Evolutionary conservation across 2,329 filamentous ascomycete species (phyloP).

Genomic region (Herpotrichia juniperi): DNA sequence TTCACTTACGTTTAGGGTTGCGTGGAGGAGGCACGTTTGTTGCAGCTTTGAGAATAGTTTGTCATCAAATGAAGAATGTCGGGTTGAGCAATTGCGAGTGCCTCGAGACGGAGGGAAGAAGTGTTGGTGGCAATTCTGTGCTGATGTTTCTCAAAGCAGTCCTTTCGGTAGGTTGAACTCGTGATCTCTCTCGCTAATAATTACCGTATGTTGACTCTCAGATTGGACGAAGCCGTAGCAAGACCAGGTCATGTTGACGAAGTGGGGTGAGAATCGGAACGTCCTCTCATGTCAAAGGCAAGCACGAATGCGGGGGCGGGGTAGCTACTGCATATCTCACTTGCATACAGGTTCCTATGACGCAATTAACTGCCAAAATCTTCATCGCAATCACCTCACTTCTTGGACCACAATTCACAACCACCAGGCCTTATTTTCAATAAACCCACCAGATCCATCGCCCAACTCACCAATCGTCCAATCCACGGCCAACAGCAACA

Average conservation of each 20-base stretch:
- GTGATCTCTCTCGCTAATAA: too few species aligned
- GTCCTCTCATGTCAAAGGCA: neutral
- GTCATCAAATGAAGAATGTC: neutral
- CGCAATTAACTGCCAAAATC: conserved; percentile 2
- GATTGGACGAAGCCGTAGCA: too few species aligned
- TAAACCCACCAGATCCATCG: neutral
- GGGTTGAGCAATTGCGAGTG: neutral
- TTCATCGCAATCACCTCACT: too few species aligned
- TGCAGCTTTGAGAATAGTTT: neutral
- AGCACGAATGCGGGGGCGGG: conserved; percentile 3
- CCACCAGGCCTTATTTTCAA: neutral
- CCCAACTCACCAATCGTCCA: neutral
- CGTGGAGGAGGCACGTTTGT: neutral
- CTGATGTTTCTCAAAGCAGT: neutral
- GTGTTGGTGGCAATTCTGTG: neutral
- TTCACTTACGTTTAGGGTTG: neutral
- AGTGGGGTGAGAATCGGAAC: too few species aligned
- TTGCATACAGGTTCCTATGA: conserved; percentile 1
- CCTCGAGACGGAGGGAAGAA: neutral
- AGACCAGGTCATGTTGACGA: too few species aligned
- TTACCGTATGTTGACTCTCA: too few species aligned
- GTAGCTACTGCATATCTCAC: neutral
- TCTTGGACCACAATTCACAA: neutral
- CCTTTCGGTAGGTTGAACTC: too few species aligned
- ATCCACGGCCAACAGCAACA: conserved; percentile 1